phyloP scores from a whole-genome alignment of 1,139 yeast genomes.

The Zhuliangozyma parablackwelliae region DNA sequence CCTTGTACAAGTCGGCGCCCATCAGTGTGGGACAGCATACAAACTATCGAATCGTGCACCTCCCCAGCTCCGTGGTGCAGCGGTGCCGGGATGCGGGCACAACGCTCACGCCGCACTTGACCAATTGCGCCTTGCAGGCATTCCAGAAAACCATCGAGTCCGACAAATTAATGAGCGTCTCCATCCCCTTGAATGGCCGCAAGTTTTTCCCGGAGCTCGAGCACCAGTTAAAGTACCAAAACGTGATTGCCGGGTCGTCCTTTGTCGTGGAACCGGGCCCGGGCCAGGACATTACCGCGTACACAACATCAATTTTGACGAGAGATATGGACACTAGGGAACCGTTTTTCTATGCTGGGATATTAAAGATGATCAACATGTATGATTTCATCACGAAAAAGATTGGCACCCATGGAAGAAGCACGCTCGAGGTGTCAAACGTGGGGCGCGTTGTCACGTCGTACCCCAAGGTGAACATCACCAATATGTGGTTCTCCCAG shows the following conservation, averaged over 20 bases:
- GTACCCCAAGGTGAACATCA: slow-evolving; percentile 7
- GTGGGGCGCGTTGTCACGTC: slow-evolving; percentile 19
- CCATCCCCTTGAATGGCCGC: slow-evolving; percentile 23
- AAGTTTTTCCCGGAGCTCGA: slow-evolving; percentile 16
- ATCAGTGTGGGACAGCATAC: slow-evolving; percentile 8
- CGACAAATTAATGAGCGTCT: slow-evolving; percentile 8
- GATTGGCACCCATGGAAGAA: slow-evolving; percentile 9
- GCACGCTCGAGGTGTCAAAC: slow-evolving; percentile 25
- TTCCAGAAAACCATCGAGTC: slow-evolving; percentile 11
- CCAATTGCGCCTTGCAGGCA: slow-evolving; percentile 14
- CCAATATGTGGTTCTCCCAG: slow-evolving; percentile 23
- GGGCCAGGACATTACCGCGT: slow-evolving; percentile 4
- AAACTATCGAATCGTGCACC: slow-evolving; percentile 12
- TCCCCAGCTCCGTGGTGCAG: slow-evolving; percentile 11
- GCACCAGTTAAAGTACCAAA: slow-evolving; percentile 15
- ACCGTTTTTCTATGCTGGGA: slow-evolving; percentile 17
- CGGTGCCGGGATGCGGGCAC: slow-evolving; percentile 13
- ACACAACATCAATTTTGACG: slow-evolving; percentile 8
- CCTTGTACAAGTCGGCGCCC: slow-evolving; percentile 13
- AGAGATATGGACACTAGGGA: slow-evolving; percentile 9
- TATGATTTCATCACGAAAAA: slow-evolving; percentile 9
- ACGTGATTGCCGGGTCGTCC: slow-evolving; percentile 13
- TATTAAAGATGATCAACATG: slow-evolving; percentile 14
- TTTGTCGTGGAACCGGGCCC: slow-evolving; percentile 13
- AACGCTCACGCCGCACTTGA: slow-evolving; percentile 25